Evolutionary conservation across 352 stramenopile genomes (phyloP), one percentile per base, ranked within the genome.

Genomic region (Globisporangium viniferum): DNA sequence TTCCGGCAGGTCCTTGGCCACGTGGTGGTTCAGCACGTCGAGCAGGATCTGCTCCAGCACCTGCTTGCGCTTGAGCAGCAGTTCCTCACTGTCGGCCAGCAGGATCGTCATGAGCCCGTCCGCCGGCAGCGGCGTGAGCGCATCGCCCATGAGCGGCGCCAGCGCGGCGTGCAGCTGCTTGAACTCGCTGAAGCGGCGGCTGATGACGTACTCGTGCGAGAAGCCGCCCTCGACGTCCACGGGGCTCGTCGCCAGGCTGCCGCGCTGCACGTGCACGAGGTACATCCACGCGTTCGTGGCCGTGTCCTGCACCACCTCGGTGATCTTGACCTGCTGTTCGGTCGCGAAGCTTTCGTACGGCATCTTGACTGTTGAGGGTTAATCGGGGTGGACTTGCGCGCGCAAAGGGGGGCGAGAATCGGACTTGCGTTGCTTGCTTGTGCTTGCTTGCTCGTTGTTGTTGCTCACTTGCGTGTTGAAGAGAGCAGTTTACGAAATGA

Each of bases 331-430:
- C 59, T 82, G 76, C 59, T 91, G 80, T 68, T 82, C 79, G 33
- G 76, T 84, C 54, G 79, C 81, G 68, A 92, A 92, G 76, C 84
- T 92, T 68, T 92, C 84, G 84, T 92, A 92, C 35, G 81, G 81
- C 84, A 92, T 92, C 41, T 46, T 61, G n/a, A 9, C 15, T 22
- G 12, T 41, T 54, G 41, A 46, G 41, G 33, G 36, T 65, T 57
- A 29, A 60, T 46, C 55, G 39, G 46, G 36, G 7, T 59, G 36
- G 49, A 55, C 7, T 27, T 59, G 53, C 12, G 44, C 22, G 24
- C 18, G 36, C 24, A 57, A 22, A n/a, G 41, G 20, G 3, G 9
- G 55, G 14, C 20, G 54, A 8, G 29, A 27, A 59, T 44, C 29
- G 54, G 29, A 35, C 18, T 44, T 60, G 31, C 6, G 54, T 59